A percentile compares a stretch with the other conserved stretches of the same genome.
Evolutionary conservation across 257 asterid species (phyloP).

Genomic region (Salvia rosmarinus): DNA sequence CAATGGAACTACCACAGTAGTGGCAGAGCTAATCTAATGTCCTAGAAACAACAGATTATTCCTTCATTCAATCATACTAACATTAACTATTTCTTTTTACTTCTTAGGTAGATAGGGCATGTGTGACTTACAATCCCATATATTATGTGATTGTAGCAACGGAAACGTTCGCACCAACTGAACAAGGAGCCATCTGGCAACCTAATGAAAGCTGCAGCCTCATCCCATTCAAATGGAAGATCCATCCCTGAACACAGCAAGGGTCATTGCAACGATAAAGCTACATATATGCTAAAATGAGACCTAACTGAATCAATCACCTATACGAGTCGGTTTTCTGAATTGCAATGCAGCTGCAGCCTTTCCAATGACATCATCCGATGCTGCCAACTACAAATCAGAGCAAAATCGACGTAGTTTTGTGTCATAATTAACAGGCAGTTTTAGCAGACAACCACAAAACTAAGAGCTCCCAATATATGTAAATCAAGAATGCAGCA

Average conservation of each 20-base stretch:
- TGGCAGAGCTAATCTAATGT: too few species aligned
- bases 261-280: not conserved
- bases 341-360: slow-evolving; percentile 83
- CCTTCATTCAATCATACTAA: not conserved
- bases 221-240: slow-evolving; percentile 87
- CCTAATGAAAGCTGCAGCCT: slow-evolving; percentile 73
- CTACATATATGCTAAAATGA: not conserved
- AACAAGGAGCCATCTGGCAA: slow-evolving; percentile 96
- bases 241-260: slow-evolving; percentile 72
- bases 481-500: slow-evolving; percentile 19
- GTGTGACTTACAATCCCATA: slow-evolving; percentile 73
- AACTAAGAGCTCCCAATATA: slow-evolving; percentile 1
- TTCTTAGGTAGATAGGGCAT: not conserved
- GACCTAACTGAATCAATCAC: slow-evolving; percentile 42
- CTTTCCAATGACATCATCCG: slow-evolving; percentile 62
- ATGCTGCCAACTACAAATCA: slow-evolving; percentile 78
- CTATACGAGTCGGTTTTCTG: slow-evolving; percentile 81
- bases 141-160: slow-evolving; percentile 72
- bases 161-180: slow-evolving; percentile 92
- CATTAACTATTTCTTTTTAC: not conserved
- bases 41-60: not conserved
- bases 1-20: not conserved
- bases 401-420: not conserved
- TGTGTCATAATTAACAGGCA: slow-evolving; percentile 5
- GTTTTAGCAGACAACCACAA: slow-evolving; percentile 5